Evolutionary conservation across 805 yeast genomes (phyloP).

Genomic region (Hanseniaspora meyeri): DNA sequence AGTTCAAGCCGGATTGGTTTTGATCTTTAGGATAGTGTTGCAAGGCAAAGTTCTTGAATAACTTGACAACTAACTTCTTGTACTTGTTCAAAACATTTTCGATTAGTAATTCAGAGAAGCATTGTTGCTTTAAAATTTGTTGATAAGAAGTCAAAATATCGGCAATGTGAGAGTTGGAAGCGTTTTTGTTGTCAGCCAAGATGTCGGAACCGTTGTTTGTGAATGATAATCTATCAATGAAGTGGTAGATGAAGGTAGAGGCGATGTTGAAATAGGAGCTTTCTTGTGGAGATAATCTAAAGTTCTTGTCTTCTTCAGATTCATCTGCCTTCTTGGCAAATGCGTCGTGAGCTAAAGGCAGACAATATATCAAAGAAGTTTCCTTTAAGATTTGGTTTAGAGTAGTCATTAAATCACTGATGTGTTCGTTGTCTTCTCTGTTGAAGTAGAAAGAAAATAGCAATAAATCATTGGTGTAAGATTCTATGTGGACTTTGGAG

Average conservation of each 20-base stretch:
- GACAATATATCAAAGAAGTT: conserved; percentile 80
- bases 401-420: conserved; percentile 43
- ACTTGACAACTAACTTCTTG: conserved; percentile 59
- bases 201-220: conserved; percentile 12
- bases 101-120: conserved; percentile 77
- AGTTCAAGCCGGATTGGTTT: conserved; percentile 22
- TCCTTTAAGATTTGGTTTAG: conserved; percentile 86
- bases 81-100: conserved; percentile 62
- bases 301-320: neutral
- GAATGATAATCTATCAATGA: conserved; percentile 59
- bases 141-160: conserved; percentile 60
- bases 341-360: conserved; percentile 65
- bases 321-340: conserved; percentile 49
- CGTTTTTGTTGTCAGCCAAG: neutral
- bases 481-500: conserved; percentile 74
- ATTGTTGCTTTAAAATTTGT: conserved; percentile 77
- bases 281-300: conserved; percentile 72
- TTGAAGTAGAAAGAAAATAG: conserved; percentile 76
- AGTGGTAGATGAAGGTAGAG: conserved; percentile 83
- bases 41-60: conserved; percentile 86
- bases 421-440: conserved; percentile 37
- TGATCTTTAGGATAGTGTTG: conserved; percentile 45
- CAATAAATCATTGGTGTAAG: conserved; percentile 28
- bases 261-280: conserved; percentile 90
- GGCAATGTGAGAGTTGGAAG: neutral